Percentiles rank a stretch among this genome's conserved stretches.
Conservation (phyloP, 768 basidiomycete genomes). For the Hemileccinum rubropunctum region DNA sequence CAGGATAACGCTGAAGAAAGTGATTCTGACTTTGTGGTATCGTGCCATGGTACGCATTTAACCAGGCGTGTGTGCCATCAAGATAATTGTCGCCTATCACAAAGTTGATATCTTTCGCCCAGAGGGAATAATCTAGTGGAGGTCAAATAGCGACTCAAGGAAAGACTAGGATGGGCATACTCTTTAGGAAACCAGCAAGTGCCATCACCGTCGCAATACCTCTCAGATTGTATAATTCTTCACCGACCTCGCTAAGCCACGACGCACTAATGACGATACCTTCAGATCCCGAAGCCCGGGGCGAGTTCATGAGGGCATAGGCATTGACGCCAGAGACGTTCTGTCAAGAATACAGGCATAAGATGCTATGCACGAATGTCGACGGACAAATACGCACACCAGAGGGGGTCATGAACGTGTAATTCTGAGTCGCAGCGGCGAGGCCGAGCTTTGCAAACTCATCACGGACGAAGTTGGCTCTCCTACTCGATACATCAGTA, state of each 20-base stretch:
- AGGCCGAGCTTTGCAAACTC: slow-evolving; percentile 80
- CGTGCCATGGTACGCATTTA: slow-evolving; percentile 76
- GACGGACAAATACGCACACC: slow-evolving; percentile 38
- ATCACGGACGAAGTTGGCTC: slow-evolving; percentile 54
- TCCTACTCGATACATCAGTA: slow-evolving; percentile 41
- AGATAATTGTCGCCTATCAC: slow-evolving; percentile 86
- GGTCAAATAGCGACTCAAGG: slow-evolving; percentile 3
- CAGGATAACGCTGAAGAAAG: not conserved
- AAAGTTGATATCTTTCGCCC: slow-evolving; percentile 94
- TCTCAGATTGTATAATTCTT: slow-evolving; percentile 69
- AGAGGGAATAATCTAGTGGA: slow-evolving; percentile 72
- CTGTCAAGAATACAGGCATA: slow-evolving; percentile 35
- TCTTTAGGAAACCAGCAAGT: slow-evolving; percentile 79
- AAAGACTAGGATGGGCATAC: slow-evolving; percentile 40
- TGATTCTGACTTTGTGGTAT: slow-evolving; percentile 59
- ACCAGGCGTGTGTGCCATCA: slow-evolving; percentile 93
- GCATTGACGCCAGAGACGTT: slow-evolving; percentile 67
- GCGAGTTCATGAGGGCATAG: slow-evolving; percentile 79
- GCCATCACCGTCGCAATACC: slow-evolving; percentile 85
- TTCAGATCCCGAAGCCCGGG: slow-evolving; percentile 90
- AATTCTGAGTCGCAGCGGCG: slow-evolving; percentile 63
- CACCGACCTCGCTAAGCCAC: slow-evolving; percentile 69
- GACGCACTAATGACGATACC: slow-evolving; percentile 90
- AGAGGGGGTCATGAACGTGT: slow-evolving; percentile 50
- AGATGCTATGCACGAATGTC: not conserved